These are phyloP conservation scores for Geranomyces michiganensis DNA, from an alignment of 192 early-diverging fungal species.

Conservation along the genomic window DNA sequence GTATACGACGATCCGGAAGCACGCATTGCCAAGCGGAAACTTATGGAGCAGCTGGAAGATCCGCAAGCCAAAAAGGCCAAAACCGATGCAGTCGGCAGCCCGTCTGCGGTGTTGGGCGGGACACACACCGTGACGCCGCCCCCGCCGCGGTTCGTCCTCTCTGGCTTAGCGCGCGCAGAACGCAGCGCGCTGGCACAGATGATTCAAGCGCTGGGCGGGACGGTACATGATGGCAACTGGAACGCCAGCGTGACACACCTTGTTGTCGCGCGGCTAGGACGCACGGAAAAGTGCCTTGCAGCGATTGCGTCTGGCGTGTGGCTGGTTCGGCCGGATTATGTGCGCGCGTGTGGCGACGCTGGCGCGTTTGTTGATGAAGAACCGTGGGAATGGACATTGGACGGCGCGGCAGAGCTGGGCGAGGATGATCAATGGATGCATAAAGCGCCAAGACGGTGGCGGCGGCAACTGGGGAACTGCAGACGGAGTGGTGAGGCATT, in stretches of 20 bases:
- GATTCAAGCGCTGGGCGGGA: conserved; percentile 42
- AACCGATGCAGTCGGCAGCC: neutral
- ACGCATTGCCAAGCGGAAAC: conserved; percentile 31
- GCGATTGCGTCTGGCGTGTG: conserved; percentile 44
- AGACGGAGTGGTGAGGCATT: neutral
- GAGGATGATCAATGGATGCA: neutral
- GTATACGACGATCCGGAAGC: conserved; percentile 42
- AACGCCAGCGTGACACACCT: conserved; percentile 46
- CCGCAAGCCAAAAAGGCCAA: neutral
- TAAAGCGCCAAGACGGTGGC: conserved; percentile 36
- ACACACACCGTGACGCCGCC: conserved; percentile 7
- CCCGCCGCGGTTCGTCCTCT: conserved; percentile 30
- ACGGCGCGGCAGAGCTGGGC: neutral
- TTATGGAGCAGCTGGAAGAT: conserved; percentile 31
- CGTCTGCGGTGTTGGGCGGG: neutral
- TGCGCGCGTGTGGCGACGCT: conserved; percentile 33
- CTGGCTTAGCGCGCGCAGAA: conserved; percentile 24
- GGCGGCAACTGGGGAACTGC: conserved; percentile 38
- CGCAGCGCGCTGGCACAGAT: conserved; percentile 11
- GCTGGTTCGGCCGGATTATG: conserved; percentile 40
- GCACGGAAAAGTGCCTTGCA: conserved; percentile 48
- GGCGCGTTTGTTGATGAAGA: conserved; percentile 48
- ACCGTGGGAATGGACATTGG: conserved; percentile 42
- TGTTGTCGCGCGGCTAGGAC: conserved; percentile 30
- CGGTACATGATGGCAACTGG: conserved; percentile 41